Percentiles rank a stretch among this genome's conserved stretches.
Conservation (phyloP, 176 grass and related monocot species). For the Cenchrus fungigraminus region DNA sequence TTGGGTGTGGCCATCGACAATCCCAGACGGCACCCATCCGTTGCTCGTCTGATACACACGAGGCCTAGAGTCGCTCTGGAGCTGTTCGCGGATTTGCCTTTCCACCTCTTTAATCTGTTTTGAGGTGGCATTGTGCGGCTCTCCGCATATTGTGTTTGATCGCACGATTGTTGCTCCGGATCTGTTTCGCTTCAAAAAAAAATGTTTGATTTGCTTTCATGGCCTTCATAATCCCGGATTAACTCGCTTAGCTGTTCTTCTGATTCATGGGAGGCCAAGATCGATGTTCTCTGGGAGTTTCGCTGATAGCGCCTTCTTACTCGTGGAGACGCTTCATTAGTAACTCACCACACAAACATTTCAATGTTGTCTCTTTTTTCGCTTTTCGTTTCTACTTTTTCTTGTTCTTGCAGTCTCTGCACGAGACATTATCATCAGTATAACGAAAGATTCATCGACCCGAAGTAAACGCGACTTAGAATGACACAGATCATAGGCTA, state of each 20-base stretch:
- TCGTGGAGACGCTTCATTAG: slow-evolving; percentile 70
- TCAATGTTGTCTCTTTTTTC: background rate
- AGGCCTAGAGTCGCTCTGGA: slow-evolving; percentile 4
- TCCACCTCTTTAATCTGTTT: background rate
- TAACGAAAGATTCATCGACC: no score
- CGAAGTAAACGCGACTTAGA: no score
- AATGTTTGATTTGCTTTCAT: background rate
- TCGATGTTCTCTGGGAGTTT: slow-evolving; percentile 55
- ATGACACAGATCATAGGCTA: no score
- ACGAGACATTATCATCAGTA: no score
- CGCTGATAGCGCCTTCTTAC: slow-evolving; percentile 59
- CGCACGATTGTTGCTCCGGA: background rate
- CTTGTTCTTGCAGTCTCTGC: no score
- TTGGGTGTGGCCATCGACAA: slow-evolving; percentile 2
- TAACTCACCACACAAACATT: slow-evolving; percentile 57
- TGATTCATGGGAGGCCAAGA: slow-evolving; percentile 80
- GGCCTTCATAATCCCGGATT: slow-evolving; percentile 81
- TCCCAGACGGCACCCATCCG: background rate
- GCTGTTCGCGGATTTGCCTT: background rate
- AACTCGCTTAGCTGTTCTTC: slow-evolving; percentile 61
- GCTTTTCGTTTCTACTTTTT: no score
- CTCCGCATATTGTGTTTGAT: background rate
- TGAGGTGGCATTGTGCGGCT: background rate
- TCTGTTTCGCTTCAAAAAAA: background rate
- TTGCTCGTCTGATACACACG: slow-evolving; percentile 30